Conservation (phyloP, 2,329 filamentous ascomycete genomes). For the Fusarium paranaense region DNA sequence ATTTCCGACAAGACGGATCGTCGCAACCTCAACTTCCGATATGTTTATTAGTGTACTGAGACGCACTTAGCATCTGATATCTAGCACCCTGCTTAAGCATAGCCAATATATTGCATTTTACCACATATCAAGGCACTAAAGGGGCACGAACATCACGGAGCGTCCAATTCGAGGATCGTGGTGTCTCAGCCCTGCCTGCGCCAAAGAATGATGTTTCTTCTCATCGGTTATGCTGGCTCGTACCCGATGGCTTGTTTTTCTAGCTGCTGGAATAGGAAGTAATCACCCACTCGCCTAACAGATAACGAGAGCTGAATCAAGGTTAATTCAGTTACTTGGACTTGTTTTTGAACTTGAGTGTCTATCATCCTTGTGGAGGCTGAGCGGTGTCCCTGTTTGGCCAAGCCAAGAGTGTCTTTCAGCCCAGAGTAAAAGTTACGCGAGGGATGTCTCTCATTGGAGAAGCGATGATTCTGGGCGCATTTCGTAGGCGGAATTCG, state of each 20-base stretch:
- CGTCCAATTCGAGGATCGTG: no score
- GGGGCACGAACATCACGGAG: no score
- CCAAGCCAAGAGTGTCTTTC: not conserved
- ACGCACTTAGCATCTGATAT: not conserved
- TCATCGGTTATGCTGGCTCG: no score
- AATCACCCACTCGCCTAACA: not conserved
- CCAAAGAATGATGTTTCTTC: no score
- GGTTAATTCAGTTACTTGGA: not conserved
- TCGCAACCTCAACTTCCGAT: conserved; percentile 33
- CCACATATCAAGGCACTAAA: no score
- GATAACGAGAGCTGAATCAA: not conserved
- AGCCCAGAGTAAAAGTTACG: not conserved
- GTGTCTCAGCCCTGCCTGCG: no score
- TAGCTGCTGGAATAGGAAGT: no score
- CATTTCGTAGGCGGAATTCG: not conserved
- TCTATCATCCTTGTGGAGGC: not conserved
- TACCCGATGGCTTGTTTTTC: not conserved
- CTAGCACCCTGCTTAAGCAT: not conserved
- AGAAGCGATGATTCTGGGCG: not conserved
- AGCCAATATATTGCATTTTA: not conserved
- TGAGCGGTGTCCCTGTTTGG: not conserved
- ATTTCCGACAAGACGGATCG: conserved; percentile 37
- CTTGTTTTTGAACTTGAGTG: not conserved
- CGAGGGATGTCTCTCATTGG: not conserved
- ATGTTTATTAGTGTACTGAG: conserved; percentile 28